These are phyloP conservation scores for Curvularia hawaiiensis DNA, from an alignment of 2,329 filamentous ascomycete genomes.

Conservation along the genomic window DNA sequence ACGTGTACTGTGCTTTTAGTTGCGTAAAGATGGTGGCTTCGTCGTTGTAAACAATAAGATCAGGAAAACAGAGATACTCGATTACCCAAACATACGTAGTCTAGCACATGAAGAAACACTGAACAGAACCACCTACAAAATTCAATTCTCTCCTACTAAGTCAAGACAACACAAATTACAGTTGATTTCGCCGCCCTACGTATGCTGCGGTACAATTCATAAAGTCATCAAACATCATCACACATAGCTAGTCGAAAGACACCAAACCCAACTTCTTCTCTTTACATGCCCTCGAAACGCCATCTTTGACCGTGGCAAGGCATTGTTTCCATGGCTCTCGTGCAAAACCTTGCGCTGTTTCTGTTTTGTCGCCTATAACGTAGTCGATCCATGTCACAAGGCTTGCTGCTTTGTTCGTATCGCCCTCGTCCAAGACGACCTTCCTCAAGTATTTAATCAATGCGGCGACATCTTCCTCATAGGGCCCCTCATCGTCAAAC, in stretches of 20 bases:
- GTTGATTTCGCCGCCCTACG: neutral
- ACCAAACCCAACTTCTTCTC: constrained; percentile 12
- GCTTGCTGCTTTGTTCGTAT: constrained; percentile 75
- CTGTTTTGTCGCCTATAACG: constrained; percentile 39
- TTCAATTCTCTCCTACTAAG: neutral
- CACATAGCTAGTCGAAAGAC: constrained; percentile 10
- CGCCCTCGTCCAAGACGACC: constrained; percentile 76
- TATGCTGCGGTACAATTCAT: neutral
- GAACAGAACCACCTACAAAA: too few relatives aligned
- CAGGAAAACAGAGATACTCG: too few relatives aligned
- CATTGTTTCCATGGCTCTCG: neutral
- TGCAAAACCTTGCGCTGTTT: neutral
- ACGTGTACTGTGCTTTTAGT: neutral
- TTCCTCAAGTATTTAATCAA: constrained; percentile 73
- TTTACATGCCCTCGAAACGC: constrained; percentile 6
- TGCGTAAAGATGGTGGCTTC: too few relatives aligned
- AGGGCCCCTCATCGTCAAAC: constrained; percentile 76
- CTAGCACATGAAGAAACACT: too few relatives aligned
- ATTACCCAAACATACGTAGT: too few relatives aligned
- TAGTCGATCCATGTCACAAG: constrained; percentile 69
- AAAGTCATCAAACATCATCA: constrained; percentile 2
- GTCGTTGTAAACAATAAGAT: too few relatives aligned
- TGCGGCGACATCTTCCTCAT: constrained; percentile 75
- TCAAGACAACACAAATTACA: neutral
- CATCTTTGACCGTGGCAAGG: constrained; percentile 4